Evolutionary conservation across 2,329 filamentous ascomycete species (phyloP), one percentile per base, ranked within the genome.

Genomic region (Aspergillus sojae): DNA sequence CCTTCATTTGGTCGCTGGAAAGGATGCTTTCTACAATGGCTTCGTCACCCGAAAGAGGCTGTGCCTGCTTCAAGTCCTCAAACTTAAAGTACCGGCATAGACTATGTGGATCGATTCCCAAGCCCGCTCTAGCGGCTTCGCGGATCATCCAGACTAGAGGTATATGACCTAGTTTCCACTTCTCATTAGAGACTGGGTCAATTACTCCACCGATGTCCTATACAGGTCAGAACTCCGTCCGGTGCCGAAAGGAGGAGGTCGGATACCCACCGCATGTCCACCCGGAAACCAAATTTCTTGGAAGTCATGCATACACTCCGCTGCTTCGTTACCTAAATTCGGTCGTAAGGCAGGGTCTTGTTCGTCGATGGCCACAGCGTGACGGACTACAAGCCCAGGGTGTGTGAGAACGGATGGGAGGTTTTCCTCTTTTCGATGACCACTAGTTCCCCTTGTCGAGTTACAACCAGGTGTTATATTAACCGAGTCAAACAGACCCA

Each of bases 271-370:
- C 14, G 23, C n/a, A 5, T 58, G 57, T 10, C 14, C 28, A 21
- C 56, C 56, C 4, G 43, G 32, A 48, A 58, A 58, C 41, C 56
- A 58, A n/a, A 58, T 1, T n/a, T 58, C 32, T 26, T 58, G 26
- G 4, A 19, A 34, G 28, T 34, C 16, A 36, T 36, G 21, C 32
- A 14, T 10, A n/a, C 14, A 21, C 4, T 48, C n/a, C 10, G 41
- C 23, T 21, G 11, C 5, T 12, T 14, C 14, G 2, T 52, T 7
- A 9, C 14, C 26, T 11, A 58, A 2, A 11, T 46, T 58, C 5
- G 28, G 41, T 11, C 7, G 57, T n/a, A 48, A 30, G 2, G 28
- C 4, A 7, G 57, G 4, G 2, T 30, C 11, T 46, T 14, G 12
- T 16, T 50, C 57, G 23, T 58, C 43, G 5, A 50, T 16, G 10